Base-by-base conservation (phyloP, 768 basidiomycete genomes). In the Mycena alexandri region DNA sequence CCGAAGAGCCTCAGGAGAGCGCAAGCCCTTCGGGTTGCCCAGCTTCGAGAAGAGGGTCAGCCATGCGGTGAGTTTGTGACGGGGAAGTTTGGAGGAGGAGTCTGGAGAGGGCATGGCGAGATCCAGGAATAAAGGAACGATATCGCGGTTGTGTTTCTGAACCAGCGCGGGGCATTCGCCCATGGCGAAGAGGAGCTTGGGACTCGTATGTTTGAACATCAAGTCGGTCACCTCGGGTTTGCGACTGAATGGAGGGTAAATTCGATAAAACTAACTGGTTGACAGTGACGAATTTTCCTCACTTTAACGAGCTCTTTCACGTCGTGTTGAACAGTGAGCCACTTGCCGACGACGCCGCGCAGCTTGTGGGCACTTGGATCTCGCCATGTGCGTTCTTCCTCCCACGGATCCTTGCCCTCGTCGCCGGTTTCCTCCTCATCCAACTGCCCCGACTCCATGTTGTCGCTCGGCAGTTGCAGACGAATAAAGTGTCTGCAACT, bases 41-140 rank as follows among this genome's bases (percentile, higher is more conserved):
- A 99, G 93, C 75, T 96, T 97, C 55, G 93, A 86, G 78, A 98
- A 94, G 13, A 99, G 84, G 21, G 87, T 87, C 29, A 99, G 87
- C 90, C 94, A 99, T 0, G 87, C 83, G 17, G 80, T 80, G 12
- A 98, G 86, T 74, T 90, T 91, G 33, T 83, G 77, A 47, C 89
- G 89, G 3, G 89, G 79, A 9, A 92, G 77, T 50, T 81, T 84
- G 5, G 81, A 73, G 6, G 77, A 65, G 4, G 73, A 72, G 55
- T 80, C 77, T n/a, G 83, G 78, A 16, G 80, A 80, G 36, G 80
- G 61, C 17, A 14, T 36, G 11, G 67, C 83, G 50, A 87, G 72
- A 64, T 77, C 55, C 71, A 98, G 83, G 81, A 98, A 98, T 62
- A 92, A 85, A 0, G 94, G 90, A n/a, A 98, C 83, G 38, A 98